Conservation (phyloP, 768 basidiomycete species). For the Termitomyces sp. region DNA sequence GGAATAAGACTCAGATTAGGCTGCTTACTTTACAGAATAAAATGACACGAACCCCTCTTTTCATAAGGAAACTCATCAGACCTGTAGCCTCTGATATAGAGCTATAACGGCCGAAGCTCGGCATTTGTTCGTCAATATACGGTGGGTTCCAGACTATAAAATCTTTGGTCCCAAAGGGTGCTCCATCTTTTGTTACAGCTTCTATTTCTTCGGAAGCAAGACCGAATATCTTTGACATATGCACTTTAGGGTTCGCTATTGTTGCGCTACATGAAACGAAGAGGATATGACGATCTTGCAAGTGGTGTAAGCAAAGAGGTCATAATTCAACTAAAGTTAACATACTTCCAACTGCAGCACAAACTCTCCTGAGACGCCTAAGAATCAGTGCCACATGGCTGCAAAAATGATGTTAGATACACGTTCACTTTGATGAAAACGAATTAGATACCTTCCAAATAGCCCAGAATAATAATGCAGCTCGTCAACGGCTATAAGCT, state of each 20-base stretch:
- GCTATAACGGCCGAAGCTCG: slow-evolving; percentile 49
- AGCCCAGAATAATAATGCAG: slow-evolving; percentile 82
- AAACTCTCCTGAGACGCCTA: slow-evolving; percentile 71
- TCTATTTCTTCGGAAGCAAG: slow-evolving; percentile 57
- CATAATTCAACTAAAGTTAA: slow-evolving; percentile 6
- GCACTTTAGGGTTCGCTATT: slow-evolving; percentile 66
- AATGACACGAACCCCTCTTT: slow-evolving; percentile 74
- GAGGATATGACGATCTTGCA: slow-evolving; percentile 46
- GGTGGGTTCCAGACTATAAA: slow-evolving; percentile 77
- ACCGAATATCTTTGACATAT: slow-evolving; percentile 78
- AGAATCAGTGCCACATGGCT: slow-evolving; percentile 83
- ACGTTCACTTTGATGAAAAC: background rate
- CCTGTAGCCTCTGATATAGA: slow-evolving; percentile 65
- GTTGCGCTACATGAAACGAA: slow-evolving; percentile 92
- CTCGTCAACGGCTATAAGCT: slow-evolving; percentile 81
- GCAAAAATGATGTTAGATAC: background rate
- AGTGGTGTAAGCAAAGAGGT: background rate
- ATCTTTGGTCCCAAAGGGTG: slow-evolving; percentile 78
- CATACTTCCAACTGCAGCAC: slow-evolving; percentile 75
- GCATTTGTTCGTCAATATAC: slow-evolving; percentile 49
- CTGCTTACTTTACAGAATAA: slow-evolving; percentile 80
- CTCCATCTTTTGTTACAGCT: slow-evolving; percentile 74
- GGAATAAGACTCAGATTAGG: background rate
- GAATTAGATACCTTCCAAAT: slow-evolving; percentile 61
- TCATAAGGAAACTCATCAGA: slow-evolving; percentile 80